Conservation (phyloP, 2,329 filamentous ascomycete species). For the Diaporthe australafricana region DNA sequence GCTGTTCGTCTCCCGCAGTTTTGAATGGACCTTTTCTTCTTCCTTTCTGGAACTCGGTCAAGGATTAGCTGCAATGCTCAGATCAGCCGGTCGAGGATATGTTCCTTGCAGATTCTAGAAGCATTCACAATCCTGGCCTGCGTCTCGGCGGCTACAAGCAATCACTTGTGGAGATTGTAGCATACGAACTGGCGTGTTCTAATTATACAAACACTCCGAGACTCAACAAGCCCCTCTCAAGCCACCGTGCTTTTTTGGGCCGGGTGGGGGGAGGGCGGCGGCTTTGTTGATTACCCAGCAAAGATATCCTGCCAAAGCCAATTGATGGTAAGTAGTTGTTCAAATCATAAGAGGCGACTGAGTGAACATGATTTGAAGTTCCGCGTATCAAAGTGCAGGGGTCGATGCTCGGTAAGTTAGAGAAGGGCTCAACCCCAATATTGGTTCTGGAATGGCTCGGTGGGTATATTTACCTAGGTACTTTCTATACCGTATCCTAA, state of each 20-base stretch:
- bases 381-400: neutral
- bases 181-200: neutral
- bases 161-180: neutral
- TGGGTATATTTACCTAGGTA: neutral
- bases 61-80: neutral
- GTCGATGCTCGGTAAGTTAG: too few species aligned
- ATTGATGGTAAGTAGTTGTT: neutral
- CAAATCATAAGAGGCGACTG: neutral
- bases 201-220: neutral
- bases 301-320: too few species aligned
- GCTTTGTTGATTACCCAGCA: too few species aligned
- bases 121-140: neutral
- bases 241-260: neutral
- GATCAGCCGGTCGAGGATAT: neutral
- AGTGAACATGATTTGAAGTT: neutral
- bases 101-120: neutral
- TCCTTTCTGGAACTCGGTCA: conserved; percentile 17
- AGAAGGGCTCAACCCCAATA: neutral
- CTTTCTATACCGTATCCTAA: too few species aligned
- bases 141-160: neutral
- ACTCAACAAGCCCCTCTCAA: neutral
- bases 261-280: too few species aligned
- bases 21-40: conserved; percentile 20
- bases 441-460: neutral
- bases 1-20: conserved; percentile 1